These are phyloP conservation scores for Raffaelea arxii DNA, from an alignment of 2,329 filamentous ascomycete species.

Conservation along the genomic window DNA sequence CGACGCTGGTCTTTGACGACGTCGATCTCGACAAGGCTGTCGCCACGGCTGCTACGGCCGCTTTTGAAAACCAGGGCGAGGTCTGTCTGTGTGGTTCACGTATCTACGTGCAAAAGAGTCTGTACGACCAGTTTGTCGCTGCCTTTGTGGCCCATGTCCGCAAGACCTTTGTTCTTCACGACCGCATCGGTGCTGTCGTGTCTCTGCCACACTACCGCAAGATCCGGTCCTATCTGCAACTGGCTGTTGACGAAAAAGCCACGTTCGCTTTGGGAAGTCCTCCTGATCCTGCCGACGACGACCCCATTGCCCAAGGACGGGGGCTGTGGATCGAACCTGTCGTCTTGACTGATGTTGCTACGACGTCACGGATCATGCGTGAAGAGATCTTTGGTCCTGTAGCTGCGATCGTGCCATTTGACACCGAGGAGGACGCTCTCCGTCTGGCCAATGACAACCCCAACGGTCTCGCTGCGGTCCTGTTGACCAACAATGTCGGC, in stretches of 20 bases:
- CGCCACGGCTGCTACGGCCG: conserved; percentile 34
- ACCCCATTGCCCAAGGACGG: conserved; percentile 38
- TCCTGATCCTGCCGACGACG: conserved; percentile 36
- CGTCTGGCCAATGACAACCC: conserved; percentile 32
- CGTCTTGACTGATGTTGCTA: conserved; percentile 25
- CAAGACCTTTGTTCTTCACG: conserved; percentile 49
- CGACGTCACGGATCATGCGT: conserved; percentile 22
- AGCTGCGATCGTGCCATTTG: conserved; percentile 22
- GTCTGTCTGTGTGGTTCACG: conserved; percentile 50
- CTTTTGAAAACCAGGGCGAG: conserved; percentile 49
- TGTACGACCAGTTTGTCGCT: conserved; percentile 51
- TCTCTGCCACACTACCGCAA: conserved; percentile 58
- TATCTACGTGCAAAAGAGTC: conserved; percentile 46
- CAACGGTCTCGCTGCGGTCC: conserved; percentile 45
- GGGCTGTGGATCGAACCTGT: conserved; percentile 24
- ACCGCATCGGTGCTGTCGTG: conserved; percentile 53
- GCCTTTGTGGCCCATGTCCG: conserved; percentile 50
- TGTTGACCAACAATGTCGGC: conserved; percentile 47
- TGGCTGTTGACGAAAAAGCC: conserved; percentile 55
- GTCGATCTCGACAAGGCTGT: conserved; percentile 54
- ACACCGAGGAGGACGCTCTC: conserved; percentile 25
- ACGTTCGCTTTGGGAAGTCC: conserved; percentile 41
- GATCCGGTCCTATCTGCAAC: conserved; percentile 56
- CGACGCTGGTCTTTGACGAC: conserved; percentile 51
- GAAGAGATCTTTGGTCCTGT: conserved; percentile 27